Evolutionary conservation across 2,329 filamentous ascomycete genomes (phyloP).

Genomic region (Orbilia javanica): DNA sequence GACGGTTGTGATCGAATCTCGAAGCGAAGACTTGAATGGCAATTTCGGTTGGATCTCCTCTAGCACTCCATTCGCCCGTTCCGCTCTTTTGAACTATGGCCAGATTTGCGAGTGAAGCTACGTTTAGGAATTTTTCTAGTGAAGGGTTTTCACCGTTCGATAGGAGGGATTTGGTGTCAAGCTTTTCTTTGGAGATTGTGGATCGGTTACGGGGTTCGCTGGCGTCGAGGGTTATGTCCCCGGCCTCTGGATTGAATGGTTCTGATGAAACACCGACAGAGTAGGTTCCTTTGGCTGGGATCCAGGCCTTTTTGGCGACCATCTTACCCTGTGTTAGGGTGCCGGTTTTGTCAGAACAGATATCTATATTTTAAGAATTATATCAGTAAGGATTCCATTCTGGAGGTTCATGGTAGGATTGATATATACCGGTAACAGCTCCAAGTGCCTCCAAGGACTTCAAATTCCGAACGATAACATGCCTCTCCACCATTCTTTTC

Average conservation of each 20-base stretch:
- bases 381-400: slow-evolving; percentile 1
- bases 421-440: slow-evolving; percentile 68
- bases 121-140: slow-evolving; percentile 72
- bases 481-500: slow-evolving; percentile 71
- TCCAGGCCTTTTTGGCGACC: slow-evolving; percentile 73
- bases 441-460: slow-evolving; percentile 73
- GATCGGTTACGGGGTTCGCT: slow-evolving; percentile 64
- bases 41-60: slow-evolving; percentile 78
- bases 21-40: slow-evolving; percentile 80
- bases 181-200: slow-evolving; percentile 44
- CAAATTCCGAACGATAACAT: slow-evolving; percentile 73
- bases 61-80: slow-evolving; percentile 71
- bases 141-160: slow-evolving; percentile 66
- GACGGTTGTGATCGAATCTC: slow-evolving; percentile 75
- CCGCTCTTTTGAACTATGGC: slow-evolving; percentile 62
- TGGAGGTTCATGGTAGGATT: no score
- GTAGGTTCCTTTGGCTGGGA: slow-evolving; percentile 72
- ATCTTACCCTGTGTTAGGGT: slow-evolving; percentile 75
- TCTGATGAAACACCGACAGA: slow-evolving; percentile 71
- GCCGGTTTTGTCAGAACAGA: slow-evolving; percentile 72
- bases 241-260: slow-evolving; percentile 72
- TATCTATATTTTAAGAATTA: slow-evolving; percentile 62
- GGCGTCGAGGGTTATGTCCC: slow-evolving; percentile 66
- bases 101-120: slow-evolving; percentile 70
- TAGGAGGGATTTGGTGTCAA: slow-evolving; percentile 64